A percentile compares a stretch with the other conserved stretches of the same genome.
Conservation (phyloP, 2,329 filamentous ascomycete genomes). For the Bretziella fagacearum region DNA sequence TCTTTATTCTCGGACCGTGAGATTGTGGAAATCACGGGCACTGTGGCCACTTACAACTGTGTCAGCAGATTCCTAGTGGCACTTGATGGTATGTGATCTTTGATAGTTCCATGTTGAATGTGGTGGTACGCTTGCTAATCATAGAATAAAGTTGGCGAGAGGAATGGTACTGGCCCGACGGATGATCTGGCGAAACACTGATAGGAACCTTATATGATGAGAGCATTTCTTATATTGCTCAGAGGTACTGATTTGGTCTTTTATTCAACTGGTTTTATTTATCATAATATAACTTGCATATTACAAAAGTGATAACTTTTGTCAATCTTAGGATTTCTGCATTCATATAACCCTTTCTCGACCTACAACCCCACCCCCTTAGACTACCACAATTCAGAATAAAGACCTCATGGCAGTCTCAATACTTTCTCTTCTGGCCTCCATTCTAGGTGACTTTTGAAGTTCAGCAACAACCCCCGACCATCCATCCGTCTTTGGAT, state of each 20-base stretch:
- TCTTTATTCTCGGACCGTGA: slow-evolving; percentile 48
- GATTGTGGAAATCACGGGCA: slow-evolving; percentile 67
- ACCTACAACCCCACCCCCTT: too few species aligned
- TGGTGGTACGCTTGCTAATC: slow-evolving; percentile 18
- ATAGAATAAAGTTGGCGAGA: slow-evolving; percentile 34
- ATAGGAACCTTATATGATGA: slow-evolving; percentile 19
- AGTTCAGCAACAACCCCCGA: slow-evolving; percentile 46
- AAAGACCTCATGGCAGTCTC: slow-evolving; percentile 33
- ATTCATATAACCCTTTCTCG: not conserved
- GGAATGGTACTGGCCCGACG: slow-evolving; percentile 35
- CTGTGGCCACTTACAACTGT: slow-evolving; percentile 65
- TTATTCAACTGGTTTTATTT: too few species aligned
- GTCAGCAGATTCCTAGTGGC: slow-evolving; percentile 73
- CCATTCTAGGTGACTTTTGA: slow-evolving; percentile 42
- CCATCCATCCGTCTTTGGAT: slow-evolving; percentile 30
- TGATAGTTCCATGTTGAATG: not conserved
- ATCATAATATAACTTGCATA: not conserved
- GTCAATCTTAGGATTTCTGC: not conserved
- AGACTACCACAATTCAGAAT: too few species aligned
- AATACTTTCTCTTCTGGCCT: slow-evolving; percentile 32
- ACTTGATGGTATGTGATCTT: slow-evolving; percentile 50
- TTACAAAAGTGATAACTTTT: not conserved
- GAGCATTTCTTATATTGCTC: too few species aligned
- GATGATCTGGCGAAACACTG: slow-evolving; percentile 17
- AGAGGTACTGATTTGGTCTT: too few species aligned